Percentiles rank a stretch among this genome's conserved stretches.
These are phyloP conservation scores for Arabidopsis arenosa DNA, from an alignment of 345 rosid genomes.

Conservation along the genomic window DNA sequence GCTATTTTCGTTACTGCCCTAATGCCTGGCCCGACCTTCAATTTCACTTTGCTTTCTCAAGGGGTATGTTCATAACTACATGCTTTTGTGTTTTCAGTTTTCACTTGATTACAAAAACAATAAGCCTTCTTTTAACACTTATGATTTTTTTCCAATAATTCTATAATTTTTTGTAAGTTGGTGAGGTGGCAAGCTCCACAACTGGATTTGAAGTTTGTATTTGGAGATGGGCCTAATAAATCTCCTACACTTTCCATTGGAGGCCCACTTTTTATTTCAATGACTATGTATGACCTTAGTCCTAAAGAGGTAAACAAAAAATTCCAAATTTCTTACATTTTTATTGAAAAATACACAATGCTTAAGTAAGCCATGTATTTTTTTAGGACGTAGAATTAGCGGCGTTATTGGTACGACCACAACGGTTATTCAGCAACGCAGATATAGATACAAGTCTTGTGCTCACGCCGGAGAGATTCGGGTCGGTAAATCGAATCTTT, in stretches of 20 bases:
- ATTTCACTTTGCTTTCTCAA: conserved; percentile 33
- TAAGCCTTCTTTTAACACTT: not conserved
- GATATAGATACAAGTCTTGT: conserved; percentile 48
- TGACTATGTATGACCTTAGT: conserved; percentile 55
- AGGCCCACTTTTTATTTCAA: conserved; percentile 47
- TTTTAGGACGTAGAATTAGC: conserved; percentile 60
- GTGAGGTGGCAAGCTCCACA: conserved; percentile 41
- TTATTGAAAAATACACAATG: not conserved
- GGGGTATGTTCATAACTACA: conserved; percentile 32
- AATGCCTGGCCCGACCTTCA: conserved; percentile 35
- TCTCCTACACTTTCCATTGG: conserved; percentile 56
- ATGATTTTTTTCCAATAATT: not conserved
- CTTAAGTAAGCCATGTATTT: not conserved
- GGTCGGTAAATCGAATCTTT: conserved; percentile 55
- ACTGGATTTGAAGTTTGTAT: conserved; percentile 48
- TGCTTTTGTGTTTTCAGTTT: no score
- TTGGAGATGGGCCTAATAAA: conserved; percentile 48
- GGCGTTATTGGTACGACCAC: conserved; percentile 51
- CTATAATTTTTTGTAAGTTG: conserved; percentile 32
- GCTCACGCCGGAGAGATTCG: conserved; percentile 50
- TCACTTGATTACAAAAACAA: not conserved
- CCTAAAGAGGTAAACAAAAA: conserved; percentile 51
- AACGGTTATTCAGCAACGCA: conserved; percentile 46
- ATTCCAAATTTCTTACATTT: not conserved
- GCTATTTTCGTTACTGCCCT: conserved; percentile 38